Evolutionary conservation across 2,329 filamentous ascomycete genomes (phyloP).

Genomic region (Stagonosporopsis chrysanthemi): DNA sequence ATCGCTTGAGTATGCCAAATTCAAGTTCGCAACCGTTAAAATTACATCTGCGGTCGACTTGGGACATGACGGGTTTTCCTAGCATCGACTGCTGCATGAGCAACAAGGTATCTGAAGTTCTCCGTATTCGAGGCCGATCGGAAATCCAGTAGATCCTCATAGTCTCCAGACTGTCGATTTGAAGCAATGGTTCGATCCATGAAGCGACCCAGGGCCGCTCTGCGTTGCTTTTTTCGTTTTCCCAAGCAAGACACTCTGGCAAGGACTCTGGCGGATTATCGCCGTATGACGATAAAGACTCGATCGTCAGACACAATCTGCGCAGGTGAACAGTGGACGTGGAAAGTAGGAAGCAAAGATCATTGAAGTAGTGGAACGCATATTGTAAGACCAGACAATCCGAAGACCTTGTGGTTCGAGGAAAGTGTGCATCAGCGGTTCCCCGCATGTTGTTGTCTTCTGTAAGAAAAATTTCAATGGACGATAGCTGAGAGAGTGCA

Average conservation of each 20-base stretch:
- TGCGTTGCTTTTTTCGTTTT: constrained; percentile 14
- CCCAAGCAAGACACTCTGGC: constrained; percentile 22
- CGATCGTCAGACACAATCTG: constrained; percentile 26
- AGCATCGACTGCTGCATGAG: constrained; percentile 27
- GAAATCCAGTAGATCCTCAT: constrained; percentile 29
- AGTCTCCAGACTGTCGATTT: constrained; percentile 22
- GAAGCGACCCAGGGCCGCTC: constrained; percentile 19
- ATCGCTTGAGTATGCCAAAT: constrained; percentile 4
- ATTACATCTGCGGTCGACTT: not conserved
- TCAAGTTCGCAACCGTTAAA: constrained; percentile 2
- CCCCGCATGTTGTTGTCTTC: constrained; percentile 31
- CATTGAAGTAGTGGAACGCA: constrained; percentile 31
- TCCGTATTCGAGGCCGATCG: constrained; percentile 21
- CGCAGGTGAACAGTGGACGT: constrained; percentile 27
- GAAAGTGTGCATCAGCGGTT: constrained; percentile 23
- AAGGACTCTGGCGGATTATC: constrained; percentile 15
- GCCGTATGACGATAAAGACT: constrained; percentile 19
- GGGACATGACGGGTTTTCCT: not conserved
- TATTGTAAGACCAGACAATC: constrained; percentile 28
- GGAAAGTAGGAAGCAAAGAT: constrained; percentile 32
- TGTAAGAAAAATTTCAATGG: constrained; percentile 27
- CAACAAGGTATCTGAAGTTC: constrained; percentile 23
- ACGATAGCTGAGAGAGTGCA: constrained; percentile 23
- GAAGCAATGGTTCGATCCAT: constrained; percentile 31
- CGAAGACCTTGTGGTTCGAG: constrained; percentile 24